A percentile compares a stretch with the other conserved stretches of the same genome.
Conservation (phyloP, 2,329 filamentous ascomycete genomes). For the Fusarium equiseti region DNA sequence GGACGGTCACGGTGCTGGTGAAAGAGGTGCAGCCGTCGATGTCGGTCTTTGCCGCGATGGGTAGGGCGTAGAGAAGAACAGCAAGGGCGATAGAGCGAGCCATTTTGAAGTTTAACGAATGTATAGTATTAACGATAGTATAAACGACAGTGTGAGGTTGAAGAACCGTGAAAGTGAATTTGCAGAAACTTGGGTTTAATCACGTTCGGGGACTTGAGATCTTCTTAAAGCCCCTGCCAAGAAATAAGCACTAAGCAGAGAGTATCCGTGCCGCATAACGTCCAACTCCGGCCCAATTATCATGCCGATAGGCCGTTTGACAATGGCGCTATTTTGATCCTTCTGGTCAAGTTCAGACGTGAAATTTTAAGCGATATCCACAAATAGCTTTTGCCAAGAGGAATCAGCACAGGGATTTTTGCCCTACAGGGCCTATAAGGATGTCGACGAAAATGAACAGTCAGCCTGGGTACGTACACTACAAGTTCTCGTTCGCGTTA, state of each 20-base stretch:
- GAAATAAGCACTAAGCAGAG: background rate
- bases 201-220: background rate
- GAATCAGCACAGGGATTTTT: background rate
- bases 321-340: constrained; percentile 3
- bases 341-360: background rate
- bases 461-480: background rate
- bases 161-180: background rate
- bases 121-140: background rate
- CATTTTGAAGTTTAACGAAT: constrained; percentile 1
- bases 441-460: background rate
- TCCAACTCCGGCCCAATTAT: background rate
- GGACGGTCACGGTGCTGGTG: constrained; percentile 2
- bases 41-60: constrained; percentile 3
- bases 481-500: too few species aligned
- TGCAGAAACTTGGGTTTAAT: background rate
- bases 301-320: background rate
- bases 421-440: background rate
- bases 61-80: background rate
- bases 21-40: constrained; percentile 4
- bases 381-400: background rate
- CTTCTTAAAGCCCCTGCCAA: constrained; percentile 10
- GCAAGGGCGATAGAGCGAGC: constrained; percentile 3
- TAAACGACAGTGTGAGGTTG: background rate
- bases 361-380: background rate
- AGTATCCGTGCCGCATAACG: background rate